Evolutionary conservation across 2,329 filamentous ascomycete genomes (phyloP).

Genomic region (Ceratocystis eucalypticola): DNA sequence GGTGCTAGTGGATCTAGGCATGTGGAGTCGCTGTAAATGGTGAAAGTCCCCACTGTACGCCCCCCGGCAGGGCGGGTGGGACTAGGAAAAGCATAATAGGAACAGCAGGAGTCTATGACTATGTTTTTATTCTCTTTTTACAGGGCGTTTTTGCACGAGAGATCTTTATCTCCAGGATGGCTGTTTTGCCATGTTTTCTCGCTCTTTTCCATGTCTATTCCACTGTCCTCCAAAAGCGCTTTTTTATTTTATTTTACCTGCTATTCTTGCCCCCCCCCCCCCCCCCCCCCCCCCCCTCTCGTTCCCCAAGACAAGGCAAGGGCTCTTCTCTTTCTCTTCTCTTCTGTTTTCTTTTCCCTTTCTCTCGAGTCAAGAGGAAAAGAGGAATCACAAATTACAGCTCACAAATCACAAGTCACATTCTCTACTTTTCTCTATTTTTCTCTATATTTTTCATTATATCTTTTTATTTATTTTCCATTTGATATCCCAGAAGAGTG

Average conservation of each 20-base stretch:
- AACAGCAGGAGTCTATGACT: too few relatives aligned
- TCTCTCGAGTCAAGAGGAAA: neutral
- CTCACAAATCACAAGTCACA: too few relatives aligned
- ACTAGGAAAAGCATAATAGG: too few relatives aligned
- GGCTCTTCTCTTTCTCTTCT: constrained; percentile 2
- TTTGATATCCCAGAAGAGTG: neutral
- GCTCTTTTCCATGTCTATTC: neutral
- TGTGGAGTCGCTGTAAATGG: neutral
- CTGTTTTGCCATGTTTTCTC: neutral
- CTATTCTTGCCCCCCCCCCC: neutral
- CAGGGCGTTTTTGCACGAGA: too few relatives aligned
- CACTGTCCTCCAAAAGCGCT: neutral
- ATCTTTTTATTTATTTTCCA: neutral
- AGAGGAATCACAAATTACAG: neutral
- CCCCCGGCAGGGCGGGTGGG: too few relatives aligned
- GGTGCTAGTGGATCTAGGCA: neutral
- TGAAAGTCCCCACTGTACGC: too few relatives aligned
- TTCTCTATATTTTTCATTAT: neutral
- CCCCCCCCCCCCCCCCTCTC: neutral
- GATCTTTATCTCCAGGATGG: too few relatives aligned
- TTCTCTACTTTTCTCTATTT: too few relatives aligned
- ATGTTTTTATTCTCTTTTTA: too few relatives aligned
- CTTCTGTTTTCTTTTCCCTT: neutral
- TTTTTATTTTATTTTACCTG: neutral
- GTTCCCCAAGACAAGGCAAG: neutral